Evolutionary conservation across 202 grass and related monocot species (phyloP).

Genomic region (Dendrocalamus latiflorus): DNA sequence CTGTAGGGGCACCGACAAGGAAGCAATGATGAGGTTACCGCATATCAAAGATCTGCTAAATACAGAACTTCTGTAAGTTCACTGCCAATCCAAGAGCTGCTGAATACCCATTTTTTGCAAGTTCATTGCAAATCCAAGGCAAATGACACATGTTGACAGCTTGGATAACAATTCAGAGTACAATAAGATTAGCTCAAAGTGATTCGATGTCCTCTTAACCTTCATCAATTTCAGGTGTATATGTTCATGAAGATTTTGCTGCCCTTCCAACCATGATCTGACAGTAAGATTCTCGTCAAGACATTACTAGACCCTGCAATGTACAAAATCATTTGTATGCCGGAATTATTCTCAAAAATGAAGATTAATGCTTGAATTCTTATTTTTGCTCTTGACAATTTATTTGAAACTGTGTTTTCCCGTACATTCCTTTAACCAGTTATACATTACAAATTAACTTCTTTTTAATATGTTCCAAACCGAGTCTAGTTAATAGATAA

Average conservation of each 20-base stretch:
- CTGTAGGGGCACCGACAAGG: neutral
- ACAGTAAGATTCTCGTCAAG: neutral
- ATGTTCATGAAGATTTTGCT: neutral
- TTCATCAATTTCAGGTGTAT: neutral
- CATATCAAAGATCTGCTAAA: neutral
- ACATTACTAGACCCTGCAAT: neutral
- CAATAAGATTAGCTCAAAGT: neutral
- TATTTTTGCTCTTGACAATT: neutral
- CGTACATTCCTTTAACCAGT: neutral
- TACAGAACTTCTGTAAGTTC: neutral
- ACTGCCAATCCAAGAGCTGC: neutral
- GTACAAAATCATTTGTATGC: neutral
- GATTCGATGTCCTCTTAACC: neutral
- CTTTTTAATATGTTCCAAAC: too few relatives aligned
- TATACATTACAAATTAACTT: too few relatives aligned
- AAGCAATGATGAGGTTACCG: neutral
- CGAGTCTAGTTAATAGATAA: too few relatives aligned
- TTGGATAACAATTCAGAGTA: neutral
- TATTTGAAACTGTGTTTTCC: neutral
- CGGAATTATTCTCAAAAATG: neutral
- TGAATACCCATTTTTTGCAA: neutral
- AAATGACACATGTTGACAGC: constrained; percentile 1
- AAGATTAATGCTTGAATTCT: neutral
- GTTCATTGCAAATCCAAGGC: neutral
- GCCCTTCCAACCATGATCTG: neutral